These are phyloP conservation scores for Colletotrichum acutatum DNA, from an alignment of 2,329 filamentous ascomycete species.

Conservation along the genomic window DNA sequence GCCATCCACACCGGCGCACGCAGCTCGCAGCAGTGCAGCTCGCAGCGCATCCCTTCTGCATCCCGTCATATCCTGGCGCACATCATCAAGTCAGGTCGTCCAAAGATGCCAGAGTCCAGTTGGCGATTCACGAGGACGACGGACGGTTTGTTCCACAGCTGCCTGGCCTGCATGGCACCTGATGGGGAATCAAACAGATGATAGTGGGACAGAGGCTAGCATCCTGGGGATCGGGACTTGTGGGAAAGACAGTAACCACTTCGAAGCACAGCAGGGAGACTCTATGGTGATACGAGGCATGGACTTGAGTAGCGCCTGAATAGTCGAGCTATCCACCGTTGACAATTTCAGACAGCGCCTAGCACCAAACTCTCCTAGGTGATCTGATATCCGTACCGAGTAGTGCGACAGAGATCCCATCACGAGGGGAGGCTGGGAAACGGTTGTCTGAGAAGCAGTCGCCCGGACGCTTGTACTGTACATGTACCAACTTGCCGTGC, in stretches of 20 bases:
- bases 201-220: not conserved
- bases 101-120: not conserved
- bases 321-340: not conserved
- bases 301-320: not conserved
- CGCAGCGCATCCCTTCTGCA: not conserved
- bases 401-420: conserved; percentile 13
- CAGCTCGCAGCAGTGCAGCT: not conserved
- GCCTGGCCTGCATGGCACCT: not conserved
- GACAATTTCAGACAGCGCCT: not conserved
- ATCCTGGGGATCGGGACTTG: not conserved
- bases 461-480: conserved; percentile 10
- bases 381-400: conserved; percentile 11
- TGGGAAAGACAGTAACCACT: not conserved
- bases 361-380: conserved; percentile 1
- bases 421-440: conserved; percentile 26
- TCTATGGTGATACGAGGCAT: not conserved
- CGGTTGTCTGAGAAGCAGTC: conserved; percentile 27
- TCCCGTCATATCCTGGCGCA: conserved; percentile 26
- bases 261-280: not conserved
- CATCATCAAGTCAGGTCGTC: conserved; percentile 9
- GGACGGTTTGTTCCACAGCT: not conserved
- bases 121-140: not conserved
- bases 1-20: conserved; percentile 4
- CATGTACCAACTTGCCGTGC: not conserved
- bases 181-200: not conserved